Conservation (phyloP, 306 rosid genomes). For the Lathyrus tuberosus region DNA sequence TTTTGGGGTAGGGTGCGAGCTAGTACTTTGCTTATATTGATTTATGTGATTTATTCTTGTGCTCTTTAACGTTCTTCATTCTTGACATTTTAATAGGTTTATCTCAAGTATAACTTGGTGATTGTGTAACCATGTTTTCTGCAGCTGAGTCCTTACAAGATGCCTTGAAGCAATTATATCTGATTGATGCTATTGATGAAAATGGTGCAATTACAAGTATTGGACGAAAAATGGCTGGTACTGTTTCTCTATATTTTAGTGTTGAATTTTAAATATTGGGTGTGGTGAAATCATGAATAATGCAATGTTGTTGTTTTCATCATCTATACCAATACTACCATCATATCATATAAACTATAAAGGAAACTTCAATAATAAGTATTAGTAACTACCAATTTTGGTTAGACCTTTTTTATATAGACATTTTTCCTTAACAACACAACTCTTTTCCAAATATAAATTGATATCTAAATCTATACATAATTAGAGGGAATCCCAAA, state of each 20-base stretch:
- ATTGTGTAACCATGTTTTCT: slow-evolving; percentile 48
- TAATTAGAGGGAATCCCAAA: slow-evolving; percentile 1
- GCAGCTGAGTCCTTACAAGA: slow-evolving; percentile 91
- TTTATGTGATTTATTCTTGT: slow-evolving; percentile 23
- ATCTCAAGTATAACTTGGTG: slow-evolving; percentile 24
- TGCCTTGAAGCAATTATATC: slow-evolving; percentile 92
- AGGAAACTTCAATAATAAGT: background rate
- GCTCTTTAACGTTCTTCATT: slow-evolving; percentile 17
- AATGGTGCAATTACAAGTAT: slow-evolving; percentile 74
- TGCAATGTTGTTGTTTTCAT: background rate
- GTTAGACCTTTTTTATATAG: slow-evolving; percentile 7
- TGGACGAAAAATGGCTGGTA: slow-evolving; percentile 97
- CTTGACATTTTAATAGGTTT: slow-evolving; percentile 26
- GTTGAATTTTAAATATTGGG: slow-evolving; percentile 21
- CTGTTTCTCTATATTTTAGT: slow-evolving; percentile 32
- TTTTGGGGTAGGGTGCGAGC: background rate
- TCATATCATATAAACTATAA: background rate
- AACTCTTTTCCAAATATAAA: background rate
- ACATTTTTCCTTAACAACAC: background rate
- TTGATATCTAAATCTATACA: background rate
- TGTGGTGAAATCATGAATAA: slow-evolving; percentile 30
- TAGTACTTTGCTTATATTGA: background rate
- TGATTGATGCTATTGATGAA: slow-evolving; percentile 91
- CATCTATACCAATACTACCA: background rate
- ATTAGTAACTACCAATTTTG: background rate